These are phyloP conservation scores for Citrus unshiu DNA, from an alignment of 345 rosid species.

Conservation along the genomic window DNA sequence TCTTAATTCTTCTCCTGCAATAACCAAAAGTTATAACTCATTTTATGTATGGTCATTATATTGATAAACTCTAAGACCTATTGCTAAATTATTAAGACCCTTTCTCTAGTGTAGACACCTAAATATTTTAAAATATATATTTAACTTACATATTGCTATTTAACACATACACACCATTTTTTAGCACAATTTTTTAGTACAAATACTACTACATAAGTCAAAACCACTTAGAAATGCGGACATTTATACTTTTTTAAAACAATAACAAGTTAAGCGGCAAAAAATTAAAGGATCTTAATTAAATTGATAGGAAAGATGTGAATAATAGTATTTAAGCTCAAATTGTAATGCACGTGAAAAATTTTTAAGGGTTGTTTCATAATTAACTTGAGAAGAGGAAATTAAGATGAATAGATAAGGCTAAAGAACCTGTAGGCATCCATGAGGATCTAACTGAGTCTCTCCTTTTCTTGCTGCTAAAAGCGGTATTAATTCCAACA, in stretches of 20 bases:
- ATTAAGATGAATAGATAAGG: neutral
- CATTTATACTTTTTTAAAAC: no score
- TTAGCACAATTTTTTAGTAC: no score
- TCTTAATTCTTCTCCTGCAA: conserved; percentile 54
- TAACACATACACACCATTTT: no score
- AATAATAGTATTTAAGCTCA: neutral
- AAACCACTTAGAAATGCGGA: no score
- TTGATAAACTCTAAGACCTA: neutral
- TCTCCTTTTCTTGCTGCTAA: conserved; percentile 81
- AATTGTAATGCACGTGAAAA: neutral
- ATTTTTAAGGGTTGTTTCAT: no score
- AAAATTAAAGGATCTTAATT: no score
- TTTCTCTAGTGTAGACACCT: neutral
- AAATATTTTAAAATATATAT: no score
- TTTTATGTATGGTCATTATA: no score
- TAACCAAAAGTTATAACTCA: neutral
- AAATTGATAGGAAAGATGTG: neutral
- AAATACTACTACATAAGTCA: no score
- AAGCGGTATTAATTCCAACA: conserved; percentile 85
- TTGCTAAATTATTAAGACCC: no score
- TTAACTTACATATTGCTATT: neutral
- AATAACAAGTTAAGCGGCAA: neutral
- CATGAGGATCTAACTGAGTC: conserved; percentile 78
- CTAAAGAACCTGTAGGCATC: conserved; percentile 63
- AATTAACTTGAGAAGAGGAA: no score